These are phyloP conservation scores for Kodamaea restingae DNA, from an alignment of 805 yeast genomes.

Conservation along the genomic window DNA sequence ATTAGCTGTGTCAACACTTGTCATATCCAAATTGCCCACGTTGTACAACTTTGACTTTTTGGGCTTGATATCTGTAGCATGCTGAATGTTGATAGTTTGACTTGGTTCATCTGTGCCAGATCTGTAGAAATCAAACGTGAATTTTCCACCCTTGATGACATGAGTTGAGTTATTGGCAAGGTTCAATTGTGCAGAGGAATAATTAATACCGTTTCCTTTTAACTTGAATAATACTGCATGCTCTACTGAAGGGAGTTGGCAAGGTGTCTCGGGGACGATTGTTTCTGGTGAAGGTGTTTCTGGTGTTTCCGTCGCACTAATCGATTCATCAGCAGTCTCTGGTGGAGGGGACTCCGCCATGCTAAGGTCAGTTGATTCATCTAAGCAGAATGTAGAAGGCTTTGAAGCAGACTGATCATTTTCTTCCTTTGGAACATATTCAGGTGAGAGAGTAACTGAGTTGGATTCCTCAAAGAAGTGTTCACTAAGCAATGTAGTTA, in stretches of 20 bases:
- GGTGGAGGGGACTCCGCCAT: too few species aligned
- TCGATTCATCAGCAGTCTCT: too few species aligned
- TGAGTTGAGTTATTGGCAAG: slow-evolving; percentile 21
- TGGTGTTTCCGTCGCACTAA: too few species aligned
- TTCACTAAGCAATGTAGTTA: slow-evolving; percentile 17
- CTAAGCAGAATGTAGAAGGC: too few species aligned
- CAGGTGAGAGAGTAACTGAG: background rate
- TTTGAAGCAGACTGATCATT: too few species aligned
- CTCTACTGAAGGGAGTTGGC: slow-evolving; percentile 1
- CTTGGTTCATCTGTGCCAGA: background rate
- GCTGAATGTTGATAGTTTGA: slow-evolving; percentile 20
- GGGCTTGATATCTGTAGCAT: slow-evolving; percentile 22
- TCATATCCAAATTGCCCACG: slow-evolving; percentile 17
- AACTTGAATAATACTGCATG: slow-evolving; percentile 3
- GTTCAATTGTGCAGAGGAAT: slow-evolving; percentile 20
- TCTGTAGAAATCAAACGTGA: slow-evolving; percentile 23
- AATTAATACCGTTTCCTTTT: slow-evolving; percentile 10
- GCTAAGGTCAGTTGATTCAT: too few species aligned
- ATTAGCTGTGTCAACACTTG: slow-evolving; percentile 12
- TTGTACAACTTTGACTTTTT: slow-evolving; percentile 27
- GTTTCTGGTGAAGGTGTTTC: too few species aligned
- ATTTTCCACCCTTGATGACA: slow-evolving; percentile 25
- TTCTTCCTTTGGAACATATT: background rate
- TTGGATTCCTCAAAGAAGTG: background rate
- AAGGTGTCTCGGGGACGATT: too few species aligned